These are phyloP conservation scores for Penicillium pancosmium DNA, from an alignment of 495 filamentous ascomycete genomes.

Conservation along the genomic window DNA sequence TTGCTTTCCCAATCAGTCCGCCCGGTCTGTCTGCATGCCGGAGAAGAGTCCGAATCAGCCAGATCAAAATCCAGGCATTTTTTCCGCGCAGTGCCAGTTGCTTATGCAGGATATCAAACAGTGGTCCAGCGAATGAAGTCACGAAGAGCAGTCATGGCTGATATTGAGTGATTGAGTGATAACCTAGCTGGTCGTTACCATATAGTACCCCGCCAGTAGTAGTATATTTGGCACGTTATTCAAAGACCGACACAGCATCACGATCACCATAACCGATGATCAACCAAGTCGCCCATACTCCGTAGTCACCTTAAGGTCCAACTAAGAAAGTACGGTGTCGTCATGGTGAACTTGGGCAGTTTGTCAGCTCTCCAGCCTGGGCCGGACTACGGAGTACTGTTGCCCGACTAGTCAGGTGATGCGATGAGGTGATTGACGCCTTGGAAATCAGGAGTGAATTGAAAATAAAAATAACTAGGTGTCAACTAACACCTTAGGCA, in stretches of 20 bases:
- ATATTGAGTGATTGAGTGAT: no score
- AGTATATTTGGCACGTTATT: no score
- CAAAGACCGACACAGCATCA: background rate
- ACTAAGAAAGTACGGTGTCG: slow-evolving; percentile 15
- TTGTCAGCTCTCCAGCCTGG: slow-evolving; percentile 28
- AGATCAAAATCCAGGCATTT: no score
- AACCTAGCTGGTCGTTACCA: no score
- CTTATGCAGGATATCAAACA: no score
- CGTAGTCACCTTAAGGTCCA: slow-evolving; percentile 15
- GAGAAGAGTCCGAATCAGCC: slow-evolving; percentile 7
- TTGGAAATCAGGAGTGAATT: slow-evolving; percentile 1
- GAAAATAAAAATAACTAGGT: background rate
- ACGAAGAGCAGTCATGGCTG: no score
- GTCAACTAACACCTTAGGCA: background rate
- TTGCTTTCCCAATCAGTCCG: slow-evolving; percentile 40
- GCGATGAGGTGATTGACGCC: slow-evolving; percentile 14
- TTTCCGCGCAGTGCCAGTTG: no score
- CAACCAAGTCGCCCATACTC: background rate
- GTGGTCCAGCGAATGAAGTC: no score
- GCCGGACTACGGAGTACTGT: slow-evolving; percentile 40
- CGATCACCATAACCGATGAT: no score
- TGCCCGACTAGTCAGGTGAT: slow-evolving; percentile 32
- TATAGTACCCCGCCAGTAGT: no score
- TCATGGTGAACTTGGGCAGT: slow-evolving; percentile 23
- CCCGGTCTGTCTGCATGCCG: slow-evolving; percentile 33